Evolutionary conservation across 2,329 filamentous ascomycete genomes (phyloP), one percentile per base, ranked within the genome.

Genomic region (Aspergillus sojae): DNA sequence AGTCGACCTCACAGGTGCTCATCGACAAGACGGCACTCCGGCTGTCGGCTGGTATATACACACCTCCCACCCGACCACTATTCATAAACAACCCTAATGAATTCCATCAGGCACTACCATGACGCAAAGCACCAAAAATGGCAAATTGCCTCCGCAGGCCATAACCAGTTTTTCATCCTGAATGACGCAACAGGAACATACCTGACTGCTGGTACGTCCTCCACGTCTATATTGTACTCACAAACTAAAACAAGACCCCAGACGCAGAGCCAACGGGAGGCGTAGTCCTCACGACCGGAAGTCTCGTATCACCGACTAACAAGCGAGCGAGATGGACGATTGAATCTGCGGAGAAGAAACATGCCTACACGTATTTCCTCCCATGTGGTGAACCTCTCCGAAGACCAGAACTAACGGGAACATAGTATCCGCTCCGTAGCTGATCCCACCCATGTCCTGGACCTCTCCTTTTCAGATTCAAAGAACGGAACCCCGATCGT

Each of bases 111-210:
- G 52, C 30, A 36, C 26, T 54, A 23, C 52, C 26, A 54, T 0
- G 12, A 54, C 2, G 52, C 14, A 26, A 30, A 34, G 5, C 30
- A 54, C 32, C 52, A 54, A n/a, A 36, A 36, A 54, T 54, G 52
- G 52, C 30, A 54, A 23, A 21, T 54, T 14, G 52, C 52, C n/a
- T 32, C 34, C 12, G 52, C 52, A 23, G 52, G 52, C n/a, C 52
- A 54, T 3, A 16, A n/a, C 32, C 52, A 54, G 3, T n/a, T 39
- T 12, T 36, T 54, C 52, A 36, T 54, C n/a, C 21, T 54, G 1
- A 54, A 54, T 11, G 32, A 21, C 10, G 52, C 19, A 23, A 36
- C 52, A 3, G 52, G 52, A 11, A 36, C 52, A 39, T 54, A 54
- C 5, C 52, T 54, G 11, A 54, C 52, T 3, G 52, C 52, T n/a